A percentile compares a stretch with the other conserved stretches of the same genome.
Evolutionary conservation across 257 asterid genomes (phyloP).

Genomic region (Penstemon barbatus): DNA sequence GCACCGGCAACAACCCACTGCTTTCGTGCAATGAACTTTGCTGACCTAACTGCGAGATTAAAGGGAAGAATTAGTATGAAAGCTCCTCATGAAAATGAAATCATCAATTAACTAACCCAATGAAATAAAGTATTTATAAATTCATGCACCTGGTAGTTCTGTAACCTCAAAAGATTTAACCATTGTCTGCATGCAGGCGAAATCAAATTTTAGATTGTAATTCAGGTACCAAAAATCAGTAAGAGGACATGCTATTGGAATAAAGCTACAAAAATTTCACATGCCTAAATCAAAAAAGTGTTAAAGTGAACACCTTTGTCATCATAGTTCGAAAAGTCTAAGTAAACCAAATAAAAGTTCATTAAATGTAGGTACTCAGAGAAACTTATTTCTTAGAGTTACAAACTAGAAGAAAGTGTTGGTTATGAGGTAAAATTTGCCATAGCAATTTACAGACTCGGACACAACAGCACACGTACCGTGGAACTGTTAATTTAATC

Average conservation of each 20-base stretch:
- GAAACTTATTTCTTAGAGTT: slow-evolving; percentile 24
- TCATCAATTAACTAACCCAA: slow-evolving; percentile 20
- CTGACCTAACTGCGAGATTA: slow-evolving; percentile 81
- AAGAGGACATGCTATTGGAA: not conserved
- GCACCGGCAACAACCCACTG: slow-evolving; percentile 99
- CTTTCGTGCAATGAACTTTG: slow-evolving; percentile 89
- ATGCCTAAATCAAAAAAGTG: slow-evolving; percentile 17
- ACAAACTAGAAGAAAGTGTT: slow-evolving; percentile 17
- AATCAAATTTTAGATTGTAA: slow-evolving; percentile 27
- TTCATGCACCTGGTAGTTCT: slow-evolving; percentile 85
- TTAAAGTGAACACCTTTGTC: slow-evolving; percentile 4
- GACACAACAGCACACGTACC: slow-evolving; percentile 1
- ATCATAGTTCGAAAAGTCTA: slow-evolving; percentile 1
- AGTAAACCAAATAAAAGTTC: not conserved
- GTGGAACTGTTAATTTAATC: not conserved
- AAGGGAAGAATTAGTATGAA: slow-evolving; percentile 29
- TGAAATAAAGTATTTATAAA: slow-evolving; percentile 20
- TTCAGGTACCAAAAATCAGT: slow-evolving; percentile 8
- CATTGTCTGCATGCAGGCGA: slow-evolving; percentile 69
- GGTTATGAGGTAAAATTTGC: not conserved
- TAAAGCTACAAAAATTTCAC: slow-evolving; percentile 15
- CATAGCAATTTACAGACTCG: not conserved
- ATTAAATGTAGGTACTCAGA: not conserved
- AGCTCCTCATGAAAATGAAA: slow-evolving; percentile 5
- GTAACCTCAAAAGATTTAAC: slow-evolving; percentile 90